phyloP scores from a whole-genome alignment of 179 eudicot species.

The Spergularia azorica region DNA sequence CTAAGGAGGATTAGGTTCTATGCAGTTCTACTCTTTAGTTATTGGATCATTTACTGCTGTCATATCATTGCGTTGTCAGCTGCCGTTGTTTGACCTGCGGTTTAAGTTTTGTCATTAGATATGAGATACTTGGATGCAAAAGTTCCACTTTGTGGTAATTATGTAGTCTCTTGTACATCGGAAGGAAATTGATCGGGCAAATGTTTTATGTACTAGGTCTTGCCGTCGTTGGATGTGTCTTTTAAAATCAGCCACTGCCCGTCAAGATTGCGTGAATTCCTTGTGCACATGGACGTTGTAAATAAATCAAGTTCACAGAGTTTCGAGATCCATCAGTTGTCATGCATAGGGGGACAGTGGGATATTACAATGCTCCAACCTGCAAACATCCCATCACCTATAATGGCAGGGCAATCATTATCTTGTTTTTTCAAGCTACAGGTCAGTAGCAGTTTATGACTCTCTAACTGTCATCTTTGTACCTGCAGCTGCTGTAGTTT shows the following conservation, averaged over 20 bases:
- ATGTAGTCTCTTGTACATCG: background rate
- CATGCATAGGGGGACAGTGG: constrained; percentile 77
- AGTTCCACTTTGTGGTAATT: background rate
- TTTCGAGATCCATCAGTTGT: constrained; percentile 82
- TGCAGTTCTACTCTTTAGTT: background rate
- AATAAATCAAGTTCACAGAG: constrained; percentile 72
- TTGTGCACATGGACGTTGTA: constrained; percentile 82
- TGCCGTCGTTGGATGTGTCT: constrained; percentile 84
- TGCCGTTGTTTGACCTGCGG: background rate
- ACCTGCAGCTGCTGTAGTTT: constrained; percentile 1
- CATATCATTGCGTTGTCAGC: background rate
- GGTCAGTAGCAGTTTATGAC: constrained; percentile 48
- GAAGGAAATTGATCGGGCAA: constrained; percentile 9
- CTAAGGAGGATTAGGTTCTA: background rate
- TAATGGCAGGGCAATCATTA: constrained; percentile 80
- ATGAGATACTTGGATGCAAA: background rate
- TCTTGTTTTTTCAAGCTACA: constrained; percentile 88
- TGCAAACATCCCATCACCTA: constrained; percentile 52
- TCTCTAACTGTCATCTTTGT: background rate
- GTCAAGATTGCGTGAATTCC: constrained; percentile 69
- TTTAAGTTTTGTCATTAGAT: constrained; percentile 12
- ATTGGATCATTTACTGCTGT: background rate
- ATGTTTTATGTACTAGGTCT: constrained; percentile 50
- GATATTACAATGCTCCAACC: constrained; percentile 75
- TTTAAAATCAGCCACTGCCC: constrained; percentile 72